A percentile compares a stretch with the other conserved stretches of the same genome.
Conservation (phyloP, 2,329 filamentous ascomycete genomes). For the Acephala macrosclerotiorum region DNA sequence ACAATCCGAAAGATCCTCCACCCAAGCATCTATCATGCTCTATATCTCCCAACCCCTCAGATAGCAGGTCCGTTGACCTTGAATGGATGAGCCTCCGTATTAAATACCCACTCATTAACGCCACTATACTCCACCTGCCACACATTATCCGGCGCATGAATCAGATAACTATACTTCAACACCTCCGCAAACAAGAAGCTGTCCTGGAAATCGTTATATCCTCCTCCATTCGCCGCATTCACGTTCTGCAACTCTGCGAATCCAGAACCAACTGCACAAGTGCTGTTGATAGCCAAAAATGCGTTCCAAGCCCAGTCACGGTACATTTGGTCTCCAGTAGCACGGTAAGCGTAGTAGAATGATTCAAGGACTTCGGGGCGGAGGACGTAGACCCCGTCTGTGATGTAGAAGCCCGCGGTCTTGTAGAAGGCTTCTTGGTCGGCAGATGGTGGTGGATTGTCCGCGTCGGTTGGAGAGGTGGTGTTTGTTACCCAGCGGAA, state of each 20-base stretch:
- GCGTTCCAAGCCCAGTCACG: constrained; percentile 86
- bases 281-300: constrained; percentile 71
- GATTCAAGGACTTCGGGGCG: constrained; percentile 85
- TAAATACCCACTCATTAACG: constrained; percentile 65
- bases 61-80: constrained; percentile 48
- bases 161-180: constrained; percentile 83
- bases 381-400: constrained; percentile 66
- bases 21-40: neutral
- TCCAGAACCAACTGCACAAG: constrained; percentile 68
- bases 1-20: neutral
- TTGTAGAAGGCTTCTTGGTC: constrained; percentile 67
- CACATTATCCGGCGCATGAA: constrained; percentile 50
- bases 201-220: constrained; percentile 75
- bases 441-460: constrained; percentile 51
- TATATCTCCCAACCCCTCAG: constrained; percentile 13
- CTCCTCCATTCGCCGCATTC: constrained; percentile 66
- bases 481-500: constrained; percentile 67
- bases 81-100: constrained; percentile 71
- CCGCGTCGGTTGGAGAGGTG: constrained; percentile 45
- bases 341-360: constrained; percentile 86
- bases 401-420: constrained; percentile 76
- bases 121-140: constrained; percentile 62
- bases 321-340: constrained; percentile 77
- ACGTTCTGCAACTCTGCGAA: constrained; percentile 74
- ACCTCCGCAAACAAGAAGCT: constrained; percentile 91